A percentile compares a stretch with the other conserved stretches of the same genome.
phyloP scores from a whole-genome alignment of 768 basidiomycete genomes.

The Hericium alpestre region DNA sequence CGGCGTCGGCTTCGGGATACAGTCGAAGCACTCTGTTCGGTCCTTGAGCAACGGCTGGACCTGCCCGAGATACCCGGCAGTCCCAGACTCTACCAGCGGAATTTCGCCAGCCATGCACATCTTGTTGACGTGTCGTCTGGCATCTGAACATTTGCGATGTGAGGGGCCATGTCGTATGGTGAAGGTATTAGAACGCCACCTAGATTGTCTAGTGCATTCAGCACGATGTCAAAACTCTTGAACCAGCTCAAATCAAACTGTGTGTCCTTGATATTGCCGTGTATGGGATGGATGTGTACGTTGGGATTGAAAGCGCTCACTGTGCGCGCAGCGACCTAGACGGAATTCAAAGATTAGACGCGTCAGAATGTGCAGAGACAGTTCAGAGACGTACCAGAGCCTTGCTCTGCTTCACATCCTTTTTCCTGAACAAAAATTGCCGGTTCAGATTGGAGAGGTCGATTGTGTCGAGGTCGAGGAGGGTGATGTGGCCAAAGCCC shows the following conservation, averaged over 20 bases:
- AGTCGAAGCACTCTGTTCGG: conserved; percentile 90
- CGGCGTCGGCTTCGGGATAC: conserved; percentile 83
- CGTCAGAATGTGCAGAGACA: background rate
- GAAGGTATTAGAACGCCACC: conserved; percentile 38
- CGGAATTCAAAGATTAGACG: background rate
- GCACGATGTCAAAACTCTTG: conserved; percentile 77
- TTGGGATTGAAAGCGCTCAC: conserved; percentile 81
- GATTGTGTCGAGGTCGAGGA: conserved; percentile 95
- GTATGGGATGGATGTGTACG: conserved; percentile 77
- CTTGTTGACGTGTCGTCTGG: conserved; percentile 89
- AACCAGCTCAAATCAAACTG: conserved; percentile 90
- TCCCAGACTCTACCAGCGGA: conserved; percentile 91
- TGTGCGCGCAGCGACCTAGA: conserved; percentile 71
- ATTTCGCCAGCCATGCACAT: conserved; percentile 92
- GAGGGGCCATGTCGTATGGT: background rate
- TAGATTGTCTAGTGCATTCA: conserved; percentile 94
- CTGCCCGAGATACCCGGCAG: conserved; percentile 93
- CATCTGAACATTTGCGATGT: conserved; percentile 42
- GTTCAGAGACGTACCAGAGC: conserved; percentile 51
- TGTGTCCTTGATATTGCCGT: conserved; percentile 91
- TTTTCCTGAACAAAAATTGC: conserved; percentile 93
- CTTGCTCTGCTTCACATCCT: conserved; percentile 95
- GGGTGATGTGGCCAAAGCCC: conserved; percentile 85
- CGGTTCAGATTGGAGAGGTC: conserved; percentile 96
- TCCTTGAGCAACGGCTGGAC: conserved; percentile 91